Conservation (phyloP, 2,329 filamentous ascomycete species). For the Cladosporium halotolerans region DNA sequence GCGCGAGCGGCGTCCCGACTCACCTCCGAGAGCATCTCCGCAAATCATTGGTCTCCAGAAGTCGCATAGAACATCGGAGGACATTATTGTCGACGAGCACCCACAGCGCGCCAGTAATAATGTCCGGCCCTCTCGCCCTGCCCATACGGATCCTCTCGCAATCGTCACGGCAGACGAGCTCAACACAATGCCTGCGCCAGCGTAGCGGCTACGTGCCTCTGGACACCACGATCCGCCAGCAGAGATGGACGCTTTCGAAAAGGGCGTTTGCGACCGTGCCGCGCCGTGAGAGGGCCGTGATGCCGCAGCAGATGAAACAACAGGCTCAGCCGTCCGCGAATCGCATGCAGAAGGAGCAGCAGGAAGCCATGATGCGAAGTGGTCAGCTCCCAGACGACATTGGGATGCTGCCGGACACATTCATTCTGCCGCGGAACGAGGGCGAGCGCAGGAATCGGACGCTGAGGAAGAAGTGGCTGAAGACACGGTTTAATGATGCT, state of each 20-base stretch:
- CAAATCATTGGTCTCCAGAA: conserved; percentile 4
- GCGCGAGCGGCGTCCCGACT: too few species aligned
- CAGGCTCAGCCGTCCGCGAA: conserved; percentile 36
- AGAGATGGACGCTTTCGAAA: background rate
- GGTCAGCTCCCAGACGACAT: conserved; percentile 34
- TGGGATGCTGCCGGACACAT: conserved; percentile 37
- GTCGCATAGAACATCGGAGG: background rate
- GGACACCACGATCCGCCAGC: conserved; percentile 2
- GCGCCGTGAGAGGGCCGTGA: background rate
- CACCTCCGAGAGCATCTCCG: conserved; percentile 8
- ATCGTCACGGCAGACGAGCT: conserved; percentile 3
- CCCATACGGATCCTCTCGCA: conserved; percentile 9
- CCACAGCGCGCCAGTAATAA: background rate
- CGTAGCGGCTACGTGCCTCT: conserved; percentile 1
- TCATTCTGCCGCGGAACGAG: conserved; percentile 23
- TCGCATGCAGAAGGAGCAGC: conserved; percentile 29
- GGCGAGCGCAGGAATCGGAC: conserved; percentile 14
- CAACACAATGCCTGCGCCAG: conserved; percentile 10
- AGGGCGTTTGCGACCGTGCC: background rate
- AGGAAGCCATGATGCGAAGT: conserved; percentile 29
- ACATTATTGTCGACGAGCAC: background rate
- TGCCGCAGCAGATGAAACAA: conserved; percentile 22
- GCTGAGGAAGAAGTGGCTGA: conserved; percentile 14
- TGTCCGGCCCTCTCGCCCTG: conserved; percentile 4
- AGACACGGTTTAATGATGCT: background rate